Evolutionary conservation across 495 filamentous ascomycete species (phyloP), one percentile per base, ranked within the genome.

Genomic region (Xylaria bambusicola): DNA sequence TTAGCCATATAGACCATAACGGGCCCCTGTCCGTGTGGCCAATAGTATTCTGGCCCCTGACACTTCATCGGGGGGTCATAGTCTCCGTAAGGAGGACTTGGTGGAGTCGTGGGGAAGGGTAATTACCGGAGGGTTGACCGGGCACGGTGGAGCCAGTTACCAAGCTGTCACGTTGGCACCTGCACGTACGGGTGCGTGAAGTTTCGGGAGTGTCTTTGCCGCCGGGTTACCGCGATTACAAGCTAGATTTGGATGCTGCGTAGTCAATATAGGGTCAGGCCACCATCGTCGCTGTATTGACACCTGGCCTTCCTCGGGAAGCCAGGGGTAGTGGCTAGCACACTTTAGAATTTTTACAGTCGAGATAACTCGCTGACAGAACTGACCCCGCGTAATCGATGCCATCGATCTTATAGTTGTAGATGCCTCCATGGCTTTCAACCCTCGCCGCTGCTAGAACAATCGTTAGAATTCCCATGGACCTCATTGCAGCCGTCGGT

Each of bases 201-300:
- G 60, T 13, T 58, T 50, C 2, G 71, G 45, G 10, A 48, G n/a
- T 13, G 24, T n/a, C 26, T n/a, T 48, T n/a, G 45, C 26, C 24
- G 15, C 13, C 72, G n/a, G 66, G 65, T 24, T 71, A 38, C 76
- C 76, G 2, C 71, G 69, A 53, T 80, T 81, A 64, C 79, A 82
- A 17, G 45, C 45, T 8, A 48, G 24, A 15, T 18, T 8, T 1
- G 26, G 45, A 10, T 48, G 45, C 26, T 48, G 6, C 12, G 45
- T 17, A 1, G 45, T 48, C 13, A 27, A 48, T 13, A 48, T 48
- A n/a, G 45, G 45, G 13, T 48, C 45, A 6, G 45, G 45, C 45
- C 45, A 48, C 45, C 45, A 48, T 31, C 45, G 45, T 9, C 45
- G 13, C 24, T 29, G 45, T 1, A 31, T 48, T 4, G 45, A 48